Evolutionary conservation across 2,329 filamentous ascomycete species (phyloP).

Genomic region (Aspergillus costaricaensis): DNA sequence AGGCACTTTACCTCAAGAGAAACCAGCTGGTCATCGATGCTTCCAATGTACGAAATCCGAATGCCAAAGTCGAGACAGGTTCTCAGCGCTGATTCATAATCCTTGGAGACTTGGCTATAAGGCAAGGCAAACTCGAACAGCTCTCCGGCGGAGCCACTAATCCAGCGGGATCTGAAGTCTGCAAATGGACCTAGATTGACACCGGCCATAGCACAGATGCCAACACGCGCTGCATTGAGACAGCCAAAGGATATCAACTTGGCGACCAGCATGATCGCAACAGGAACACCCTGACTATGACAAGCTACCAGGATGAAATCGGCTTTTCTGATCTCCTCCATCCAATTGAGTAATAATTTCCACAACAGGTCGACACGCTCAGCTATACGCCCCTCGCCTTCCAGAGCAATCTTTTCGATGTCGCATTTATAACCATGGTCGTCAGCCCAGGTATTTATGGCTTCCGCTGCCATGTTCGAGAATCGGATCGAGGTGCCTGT

Average conservation of each 20-base stretch:
- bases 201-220: slow-evolving; percentile 85
- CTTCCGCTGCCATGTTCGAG: slow-evolving; percentile 79
- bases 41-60: slow-evolving; percentile 83
- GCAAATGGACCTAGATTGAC: slow-evolving; percentile 91
- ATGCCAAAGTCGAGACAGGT: slow-evolving; percentile 76
- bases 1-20: slow-evolving; percentile 70
- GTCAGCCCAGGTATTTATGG: slow-evolving; percentile 81
- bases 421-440: slow-evolving; percentile 72
- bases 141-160: slow-evolving; percentile 89
- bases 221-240: slow-evolving; percentile 73
- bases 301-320: slow-evolving; percentile 92
- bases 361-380: slow-evolving; percentile 90
- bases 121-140: slow-evolving; percentile 90
- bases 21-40: slow-evolving; percentile 95
- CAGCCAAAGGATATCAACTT: slow-evolving; percentile 91
- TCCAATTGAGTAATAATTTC: slow-evolving; percentile 93
- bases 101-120: slow-evolving; percentile 76
- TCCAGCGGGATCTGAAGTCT: slow-evolving; percentile 84
- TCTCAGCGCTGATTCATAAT: slow-evolving; percentile 75
- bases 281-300: slow-evolving; percentile 93
- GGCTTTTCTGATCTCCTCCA: slow-evolving; percentile 81
- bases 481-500: slow-evolving; percentile 95
- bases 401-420: slow-evolving; percentile 90
- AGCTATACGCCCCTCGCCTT: slow-evolving; percentile 88
- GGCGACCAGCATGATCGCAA: slow-evolving; percentile 86